Percentiles rank a stretch among this genome's conserved stretches.
These are phyloP conservation scores for Posidonia oceanica DNA, from an alignment of 116 monocot genomes.

Conservation along the genomic window DNA sequence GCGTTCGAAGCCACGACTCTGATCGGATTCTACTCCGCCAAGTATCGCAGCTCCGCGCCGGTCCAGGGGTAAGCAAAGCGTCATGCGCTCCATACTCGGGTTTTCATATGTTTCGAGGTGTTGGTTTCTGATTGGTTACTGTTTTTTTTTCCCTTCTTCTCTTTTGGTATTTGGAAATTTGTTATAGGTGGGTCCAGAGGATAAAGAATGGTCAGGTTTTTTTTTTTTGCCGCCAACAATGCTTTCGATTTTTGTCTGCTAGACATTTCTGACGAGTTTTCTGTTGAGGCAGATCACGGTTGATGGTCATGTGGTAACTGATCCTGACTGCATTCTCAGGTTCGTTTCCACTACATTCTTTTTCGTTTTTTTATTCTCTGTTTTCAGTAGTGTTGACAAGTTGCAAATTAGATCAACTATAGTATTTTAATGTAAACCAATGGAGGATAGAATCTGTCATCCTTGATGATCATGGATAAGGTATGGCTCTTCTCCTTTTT, in stretches of 20 bases:
- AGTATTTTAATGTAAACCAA: no score
- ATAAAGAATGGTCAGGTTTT: conserved; percentile 60
- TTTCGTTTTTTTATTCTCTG: background rate
- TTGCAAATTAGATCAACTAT: no score
- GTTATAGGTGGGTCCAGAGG: conserved; percentile 67
- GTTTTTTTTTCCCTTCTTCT: background rate
- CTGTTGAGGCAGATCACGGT: conserved; percentile 40
- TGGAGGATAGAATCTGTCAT: no score
- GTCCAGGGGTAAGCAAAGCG: conserved; percentile 32
- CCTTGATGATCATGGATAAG: no score
- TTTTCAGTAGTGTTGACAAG: background rate
- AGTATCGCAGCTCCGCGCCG: conserved; percentile 65
- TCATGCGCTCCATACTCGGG: background rate
- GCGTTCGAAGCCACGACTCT: conserved; percentile 17
- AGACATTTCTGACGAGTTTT: background rate
- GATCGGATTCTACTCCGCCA: conserved; percentile 66
- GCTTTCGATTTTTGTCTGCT: background rate
- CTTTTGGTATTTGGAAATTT: background rate
- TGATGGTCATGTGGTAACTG: conserved; percentile 47
- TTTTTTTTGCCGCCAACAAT: background rate
- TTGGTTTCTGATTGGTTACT: background rate
- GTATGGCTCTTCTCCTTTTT: no score
- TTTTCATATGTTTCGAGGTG: background rate
- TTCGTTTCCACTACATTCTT: conserved; percentile 5
- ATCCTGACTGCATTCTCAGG: conserved; percentile 51